A percentile compares a stretch with the other conserved stretches of the same genome.
Evolutionary conservation across 1,284 basidiomycete genomes (phyloP).

Genomic region (Cystobasidiaceae sp.): DNA sequence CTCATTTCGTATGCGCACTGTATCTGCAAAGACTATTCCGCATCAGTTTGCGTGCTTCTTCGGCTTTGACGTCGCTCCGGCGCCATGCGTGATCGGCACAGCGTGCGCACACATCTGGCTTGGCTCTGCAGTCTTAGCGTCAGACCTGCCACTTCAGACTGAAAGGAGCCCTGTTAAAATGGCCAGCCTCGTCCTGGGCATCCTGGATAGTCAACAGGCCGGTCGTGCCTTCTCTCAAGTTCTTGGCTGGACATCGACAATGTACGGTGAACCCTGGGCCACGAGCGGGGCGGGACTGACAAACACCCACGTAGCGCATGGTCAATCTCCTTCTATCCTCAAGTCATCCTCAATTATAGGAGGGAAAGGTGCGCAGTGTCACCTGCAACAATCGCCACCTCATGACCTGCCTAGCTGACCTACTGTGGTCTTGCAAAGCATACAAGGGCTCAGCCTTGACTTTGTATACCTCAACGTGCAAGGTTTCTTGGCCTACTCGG

Average conservation of each 20-base stretch:
- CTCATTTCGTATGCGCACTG: too few relatives aligned
- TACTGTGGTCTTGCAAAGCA: constrained; percentile 11
- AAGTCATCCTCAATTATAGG: constrained; percentile 48
- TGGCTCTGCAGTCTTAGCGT: too few relatives aligned
- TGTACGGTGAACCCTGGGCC: too few relatives aligned
- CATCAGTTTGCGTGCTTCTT: too few relatives aligned
- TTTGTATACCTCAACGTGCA: constrained; percentile 51
- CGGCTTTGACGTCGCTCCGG: too few relatives aligned
- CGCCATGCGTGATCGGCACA: too few relatives aligned
- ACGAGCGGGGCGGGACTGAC: too few relatives aligned
- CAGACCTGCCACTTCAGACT: too few relatives aligned
- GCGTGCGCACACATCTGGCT: too few relatives aligned
- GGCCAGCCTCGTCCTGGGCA: background rate
- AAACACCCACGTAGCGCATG: background rate
- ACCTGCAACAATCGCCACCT: background rate
- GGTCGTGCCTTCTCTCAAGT: background rate
- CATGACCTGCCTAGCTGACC: background rate
- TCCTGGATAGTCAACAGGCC: background rate
- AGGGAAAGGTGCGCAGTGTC: constrained; percentile 45
- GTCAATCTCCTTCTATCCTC: constrained; percentile 48
- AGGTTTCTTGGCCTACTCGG: constrained; percentile 48
- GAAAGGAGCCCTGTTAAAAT: too few relatives aligned
- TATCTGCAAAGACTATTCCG: too few relatives aligned
- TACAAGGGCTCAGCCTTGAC: constrained; percentile 49
- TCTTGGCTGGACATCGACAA: constrained; percentile 12